Conservation (phyloP, 129 eudicot species). For the Logfia minima region DNA sequence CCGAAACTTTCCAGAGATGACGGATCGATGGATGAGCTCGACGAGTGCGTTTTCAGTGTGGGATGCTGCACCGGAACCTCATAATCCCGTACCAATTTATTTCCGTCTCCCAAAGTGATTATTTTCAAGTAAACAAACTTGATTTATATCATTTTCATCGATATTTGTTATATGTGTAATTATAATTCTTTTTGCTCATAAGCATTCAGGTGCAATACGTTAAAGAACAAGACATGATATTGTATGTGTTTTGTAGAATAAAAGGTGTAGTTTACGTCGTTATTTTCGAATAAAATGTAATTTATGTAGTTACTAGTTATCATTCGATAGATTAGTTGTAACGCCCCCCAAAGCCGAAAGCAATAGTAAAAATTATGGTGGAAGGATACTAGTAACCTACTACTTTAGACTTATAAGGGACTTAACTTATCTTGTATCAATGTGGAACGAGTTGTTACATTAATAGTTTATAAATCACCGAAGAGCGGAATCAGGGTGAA, state of each 20-base stretch:
- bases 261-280: too few relatives aligned
- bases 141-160: background rate
- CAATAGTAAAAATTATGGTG: too few relatives aligned
- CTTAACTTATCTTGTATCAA: too few relatives aligned
- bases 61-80: slow-evolving; percentile 39
- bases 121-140: background rate
- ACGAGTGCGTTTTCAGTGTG: slow-evolving; percentile 55
- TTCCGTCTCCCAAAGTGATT: slow-evolving; percentile 32
- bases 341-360: too few relatives aligned
- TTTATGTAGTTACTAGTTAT: too few relatives aligned
- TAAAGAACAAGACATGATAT: background rate
- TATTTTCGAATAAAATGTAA: too few relatives aligned
- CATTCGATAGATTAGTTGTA: too few relatives aligned
- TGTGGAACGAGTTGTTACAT: too few relatives aligned
- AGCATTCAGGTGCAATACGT: background rate
- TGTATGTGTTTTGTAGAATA: background rate
- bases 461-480: too few relatives aligned
- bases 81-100: slow-evolving; percentile 48
- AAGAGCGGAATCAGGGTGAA: too few relatives aligned
- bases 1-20: slow-evolving; percentile 51
- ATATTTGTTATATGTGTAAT: background rate
- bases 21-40: slow-evolving; percentile 49
- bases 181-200: background rate
- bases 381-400: too few relatives aligned
- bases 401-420: too few relatives aligned